Percentiles rank a stretch among this genome's conserved stretches.
phyloP scores from a whole-genome alignment of 768 basidiomycete genomes.

The Naganishia kalamii region DNA sequence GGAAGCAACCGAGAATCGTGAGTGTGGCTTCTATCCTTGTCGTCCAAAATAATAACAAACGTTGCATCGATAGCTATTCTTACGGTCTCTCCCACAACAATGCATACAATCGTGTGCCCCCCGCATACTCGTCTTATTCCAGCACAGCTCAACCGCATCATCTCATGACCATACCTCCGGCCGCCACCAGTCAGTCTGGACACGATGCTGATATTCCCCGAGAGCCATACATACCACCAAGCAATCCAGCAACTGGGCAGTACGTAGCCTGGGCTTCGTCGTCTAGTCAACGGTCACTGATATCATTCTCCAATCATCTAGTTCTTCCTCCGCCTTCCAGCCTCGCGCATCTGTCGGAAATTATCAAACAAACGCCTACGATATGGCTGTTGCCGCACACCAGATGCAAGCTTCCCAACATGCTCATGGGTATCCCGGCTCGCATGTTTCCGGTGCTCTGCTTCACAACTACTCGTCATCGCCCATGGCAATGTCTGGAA shows the following conservation, averaged over 20 bases:
- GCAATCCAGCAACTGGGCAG: not conserved
- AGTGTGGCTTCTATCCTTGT: not conserved
- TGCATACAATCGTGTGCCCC: not conserved
- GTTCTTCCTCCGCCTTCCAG: not conserved
- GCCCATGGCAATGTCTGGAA: conserved; percentile 8
- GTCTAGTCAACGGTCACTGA: not conserved
- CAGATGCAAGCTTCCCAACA: conserved; percentile 13
- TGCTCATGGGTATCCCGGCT: conserved; percentile 2
- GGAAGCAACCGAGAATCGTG: not conserved
- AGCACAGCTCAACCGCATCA: conserved; percentile 7
- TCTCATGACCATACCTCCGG: not conserved
- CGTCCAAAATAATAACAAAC: not conserved
- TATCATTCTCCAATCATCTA: not conserved
- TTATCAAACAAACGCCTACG: conserved; percentile 3
- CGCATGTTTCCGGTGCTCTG: conserved; percentile 6
- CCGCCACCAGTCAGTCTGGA: not conserved
- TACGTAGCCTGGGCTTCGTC: not conserved
- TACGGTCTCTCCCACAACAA: conserved; percentile 5
- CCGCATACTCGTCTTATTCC: not conserved
- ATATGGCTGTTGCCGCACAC: conserved; percentile 10
- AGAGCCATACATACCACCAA: conserved; percentile 8
- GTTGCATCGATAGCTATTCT: not conserved
- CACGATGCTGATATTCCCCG: not conserved
- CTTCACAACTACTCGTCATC: conserved; percentile 13
- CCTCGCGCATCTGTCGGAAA: not conserved